Evolutionary conservation across 257 asterid genomes (phyloP).

Genomic region (Voacanga thouarsii): DNA sequence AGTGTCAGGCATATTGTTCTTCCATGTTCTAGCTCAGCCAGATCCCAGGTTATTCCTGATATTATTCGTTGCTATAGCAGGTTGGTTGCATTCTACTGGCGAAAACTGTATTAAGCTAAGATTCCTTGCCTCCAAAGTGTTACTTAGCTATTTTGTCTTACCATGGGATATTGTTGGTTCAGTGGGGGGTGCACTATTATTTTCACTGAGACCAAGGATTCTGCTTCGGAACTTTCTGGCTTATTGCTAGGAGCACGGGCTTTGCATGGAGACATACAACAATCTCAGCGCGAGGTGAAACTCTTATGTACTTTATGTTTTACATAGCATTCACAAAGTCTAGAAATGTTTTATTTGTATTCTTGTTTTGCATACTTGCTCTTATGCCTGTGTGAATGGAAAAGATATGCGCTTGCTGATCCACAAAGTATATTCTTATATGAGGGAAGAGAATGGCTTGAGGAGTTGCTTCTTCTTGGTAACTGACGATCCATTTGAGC

Average conservation of each 20-base stretch:
- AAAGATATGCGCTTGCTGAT: not conserved
- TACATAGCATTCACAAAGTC: too few species aligned
- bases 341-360: not conserved
- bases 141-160: not conserved
- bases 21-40: constrained; percentile 85
- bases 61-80: constrained; percentile 91
- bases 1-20: constrained; percentile 85
- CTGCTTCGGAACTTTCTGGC: constrained; percentile 89
- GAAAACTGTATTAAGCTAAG: not conserved
- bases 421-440: not conserved
- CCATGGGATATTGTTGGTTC: constrained; percentile 16
- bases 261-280: constrained; percentile 97
- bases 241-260: constrained; percentile 94
- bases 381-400: not conserved
- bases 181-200: constrained; percentile 96
- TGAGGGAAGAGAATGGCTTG: not conserved
- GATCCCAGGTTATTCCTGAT: constrained; percentile 92
- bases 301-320: not conserved
- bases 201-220: constrained; percentile 88
- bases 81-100: constrained; percentile 37
- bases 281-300: constrained; percentile 88
- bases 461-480: not conserved
- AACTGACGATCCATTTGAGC: not conserved
- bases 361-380: not conserved
- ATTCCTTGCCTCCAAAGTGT: not conserved